Evolutionary conservation across 2,329 filamentous ascomycete species (phyloP).

Genomic region (Alternaria novae-zelandiae): DNA sequence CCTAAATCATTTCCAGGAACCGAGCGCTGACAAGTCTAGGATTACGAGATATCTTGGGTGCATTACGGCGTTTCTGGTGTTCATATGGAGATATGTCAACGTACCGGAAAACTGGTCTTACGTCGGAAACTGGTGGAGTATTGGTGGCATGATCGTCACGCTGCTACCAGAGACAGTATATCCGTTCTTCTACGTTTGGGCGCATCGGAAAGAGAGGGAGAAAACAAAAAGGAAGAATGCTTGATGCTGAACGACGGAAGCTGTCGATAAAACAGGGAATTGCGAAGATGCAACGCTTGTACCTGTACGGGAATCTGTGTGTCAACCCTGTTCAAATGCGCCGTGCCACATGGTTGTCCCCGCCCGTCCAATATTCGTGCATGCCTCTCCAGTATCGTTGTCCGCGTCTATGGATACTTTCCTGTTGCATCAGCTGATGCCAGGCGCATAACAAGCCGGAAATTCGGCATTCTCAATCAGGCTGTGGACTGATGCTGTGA

Average conservation of each 20-base stretch:
- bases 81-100: constrained; percentile 50
- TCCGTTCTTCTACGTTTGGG: constrained; percentile 49
- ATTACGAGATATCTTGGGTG: constrained; percentile 50
- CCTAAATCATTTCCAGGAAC: not conserved
- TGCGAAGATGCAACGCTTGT: not conserved
- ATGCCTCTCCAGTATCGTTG: not conserved
- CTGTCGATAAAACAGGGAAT: not conserved
- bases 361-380: not conserved
- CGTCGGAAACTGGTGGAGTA: constrained; percentile 44
- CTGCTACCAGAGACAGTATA: constrained; percentile 49
- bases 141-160: constrained; percentile 44
- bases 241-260: not conserved
- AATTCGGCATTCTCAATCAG: not conserved
- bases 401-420: not conserved
- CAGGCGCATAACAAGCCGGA: not conserved
- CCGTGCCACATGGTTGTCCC: not conserved
- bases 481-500: constrained; percentile 1
- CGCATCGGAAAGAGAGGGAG: constrained; percentile 30
- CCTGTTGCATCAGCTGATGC: not conserved
- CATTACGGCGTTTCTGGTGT: constrained; percentile 48
- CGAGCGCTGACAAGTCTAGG: constrained; percentile 25
- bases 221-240: constrained; percentile 10
- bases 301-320: not conserved
- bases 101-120: constrained; percentile 50
- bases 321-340: not conserved